Evolutionary conservation across 306 rosid species (phyloP).

Genomic region (Trichosanthes cucumerina): DNA sequence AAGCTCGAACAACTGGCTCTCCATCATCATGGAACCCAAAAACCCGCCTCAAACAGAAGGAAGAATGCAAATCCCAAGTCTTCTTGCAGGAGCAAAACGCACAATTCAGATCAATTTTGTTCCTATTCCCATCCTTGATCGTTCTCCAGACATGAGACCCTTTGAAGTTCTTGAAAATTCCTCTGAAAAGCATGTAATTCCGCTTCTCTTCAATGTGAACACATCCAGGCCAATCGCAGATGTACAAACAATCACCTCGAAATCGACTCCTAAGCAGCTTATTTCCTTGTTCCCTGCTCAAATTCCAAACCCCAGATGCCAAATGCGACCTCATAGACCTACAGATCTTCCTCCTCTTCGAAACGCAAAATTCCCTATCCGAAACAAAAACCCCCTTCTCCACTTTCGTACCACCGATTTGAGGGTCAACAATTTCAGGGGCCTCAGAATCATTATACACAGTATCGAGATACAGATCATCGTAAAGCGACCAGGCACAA

Average conservation of each 20-base stretch:
- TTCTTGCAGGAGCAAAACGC: conserved; percentile 56
- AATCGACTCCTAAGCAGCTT: conserved; percentile 69
- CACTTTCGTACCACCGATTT: conserved; percentile 8
- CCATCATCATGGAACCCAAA: conserved; percentile 91
- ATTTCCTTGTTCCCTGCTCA: conserved; percentile 74
- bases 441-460: conserved; percentile 39
- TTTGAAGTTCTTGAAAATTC: conserved; percentile 71
- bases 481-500: conserved; percentile 71
- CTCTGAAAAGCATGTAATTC: conserved; percentile 68
- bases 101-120: conserved; percentile 49
- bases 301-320: conserved; percentile 63
- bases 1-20: conserved; percentile 87
- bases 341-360: conserved; percentile 34
- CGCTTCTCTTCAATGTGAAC: conserved; percentile 80
- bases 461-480: conserved; percentile 65
- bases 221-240: conserved; percentile 92
- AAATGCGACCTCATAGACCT: conserved; percentile 49
- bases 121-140: conserved; percentile 51
- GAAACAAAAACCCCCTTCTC: conserved; percentile 18
- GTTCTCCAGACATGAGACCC: conserved; percentile 77
- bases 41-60: conserved; percentile 64
- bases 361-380: conserved; percentile 8
- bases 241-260: conserved; percentile 66
- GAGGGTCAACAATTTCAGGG: not conserved
- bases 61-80: conserved; percentile 87